Evolutionary conservation across 2,329 filamentous ascomycete genomes (phyloP).

Genomic region (Venturia nashicola): DNA sequence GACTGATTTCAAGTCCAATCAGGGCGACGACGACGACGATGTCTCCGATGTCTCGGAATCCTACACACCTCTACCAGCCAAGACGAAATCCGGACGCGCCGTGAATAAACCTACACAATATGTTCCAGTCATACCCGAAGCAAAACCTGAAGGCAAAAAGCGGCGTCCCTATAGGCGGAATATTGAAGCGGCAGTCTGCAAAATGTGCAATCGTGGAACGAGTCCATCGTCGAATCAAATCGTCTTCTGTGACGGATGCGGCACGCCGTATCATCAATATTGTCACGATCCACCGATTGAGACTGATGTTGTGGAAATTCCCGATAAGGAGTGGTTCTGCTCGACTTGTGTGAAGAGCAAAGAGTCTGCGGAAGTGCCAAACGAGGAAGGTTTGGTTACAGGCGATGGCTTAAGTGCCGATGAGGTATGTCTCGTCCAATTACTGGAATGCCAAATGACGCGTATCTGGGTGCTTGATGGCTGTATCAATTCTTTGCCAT

Average conservation of each 20-base stretch:
- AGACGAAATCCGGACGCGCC: constrained; percentile 64
- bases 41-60: constrained; percentile 27
- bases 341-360: constrained; percentile 16
- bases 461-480: neutral
- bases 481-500: neutral
- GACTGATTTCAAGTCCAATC: neutral
- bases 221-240: constrained; percentile 67
- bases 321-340: constrained; percentile 62
- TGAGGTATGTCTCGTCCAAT: neutral
- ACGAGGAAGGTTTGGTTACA: constrained; percentile 15
- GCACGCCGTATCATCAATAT: constrained; percentile 66
- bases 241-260: constrained; percentile 76
- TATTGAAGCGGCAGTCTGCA: constrained; percentile 52
- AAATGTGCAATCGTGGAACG: constrained; percentile 58
- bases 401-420: constrained; percentile 5
- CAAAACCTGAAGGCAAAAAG: constrained; percentile 39
- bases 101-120: constrained; percentile 54
- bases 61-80: constrained; percentile 46
- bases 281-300: constrained; percentile 67
- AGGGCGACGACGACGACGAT: constrained; percentile 15
- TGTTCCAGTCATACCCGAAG: constrained; percentile 41
- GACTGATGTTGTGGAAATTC: constrained; percentile 54
- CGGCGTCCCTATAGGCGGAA: constrained; percentile 45
- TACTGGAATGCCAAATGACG: neutral
- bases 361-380: constrained; percentile 13